phyloP scores from a whole-genome alignment of 78 protist species.

The Speleostelium caveatum region DNA sequence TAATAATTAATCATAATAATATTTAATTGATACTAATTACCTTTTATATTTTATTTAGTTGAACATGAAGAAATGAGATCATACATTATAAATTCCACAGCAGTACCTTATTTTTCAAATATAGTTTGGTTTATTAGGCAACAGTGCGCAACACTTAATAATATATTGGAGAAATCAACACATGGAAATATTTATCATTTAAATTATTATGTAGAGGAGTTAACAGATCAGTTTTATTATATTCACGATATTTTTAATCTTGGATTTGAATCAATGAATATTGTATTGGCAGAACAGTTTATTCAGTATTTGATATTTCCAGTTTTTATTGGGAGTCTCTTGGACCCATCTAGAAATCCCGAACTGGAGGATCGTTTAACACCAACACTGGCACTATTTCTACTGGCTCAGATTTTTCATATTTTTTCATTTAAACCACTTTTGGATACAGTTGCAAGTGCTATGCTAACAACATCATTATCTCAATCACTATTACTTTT shows the following conservation, averaged over 20 bases:
- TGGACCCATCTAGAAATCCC: constrained; percentile 11
- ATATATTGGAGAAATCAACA: constrained; percentile 46
- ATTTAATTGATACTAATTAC: too few species aligned
- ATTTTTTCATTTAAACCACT: constrained; percentile 74
- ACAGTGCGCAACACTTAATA: constrained; percentile 53
- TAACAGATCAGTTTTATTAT: constrained; percentile 80
- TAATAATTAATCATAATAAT: too few species aligned
- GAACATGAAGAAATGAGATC: constrained; percentile 66
- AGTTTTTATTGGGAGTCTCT: constrained; percentile 74
- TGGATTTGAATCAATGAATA: constrained; percentile 71
- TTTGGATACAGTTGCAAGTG: constrained; percentile 67
- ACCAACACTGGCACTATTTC: constrained; percentile 75
- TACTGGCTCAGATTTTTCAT: constrained; percentile 79
- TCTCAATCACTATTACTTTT: constrained; percentile 13
- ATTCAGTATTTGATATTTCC: constrained; percentile 76
- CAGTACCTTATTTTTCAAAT: constrained; percentile 90
- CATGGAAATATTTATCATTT: constrained; percentile 42
- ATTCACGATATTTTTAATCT: constrained; percentile 82
- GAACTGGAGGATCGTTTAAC: constrained; percentile 57
- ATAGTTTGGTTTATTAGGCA: constrained; percentile 86
- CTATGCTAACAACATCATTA: constrained; percentile 51
- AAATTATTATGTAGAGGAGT: constrained; percentile 62
- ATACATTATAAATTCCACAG: constrained; percentile 80
- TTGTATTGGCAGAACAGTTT: constrained; percentile 79
- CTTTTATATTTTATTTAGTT: constrained; percentile 34